A percentile compares a stretch with the other conserved stretches of the same genome.
Conservation (phyloP, 2,329 filamentous ascomycete genomes). For the Neofusicoccum parvum region DNA sequence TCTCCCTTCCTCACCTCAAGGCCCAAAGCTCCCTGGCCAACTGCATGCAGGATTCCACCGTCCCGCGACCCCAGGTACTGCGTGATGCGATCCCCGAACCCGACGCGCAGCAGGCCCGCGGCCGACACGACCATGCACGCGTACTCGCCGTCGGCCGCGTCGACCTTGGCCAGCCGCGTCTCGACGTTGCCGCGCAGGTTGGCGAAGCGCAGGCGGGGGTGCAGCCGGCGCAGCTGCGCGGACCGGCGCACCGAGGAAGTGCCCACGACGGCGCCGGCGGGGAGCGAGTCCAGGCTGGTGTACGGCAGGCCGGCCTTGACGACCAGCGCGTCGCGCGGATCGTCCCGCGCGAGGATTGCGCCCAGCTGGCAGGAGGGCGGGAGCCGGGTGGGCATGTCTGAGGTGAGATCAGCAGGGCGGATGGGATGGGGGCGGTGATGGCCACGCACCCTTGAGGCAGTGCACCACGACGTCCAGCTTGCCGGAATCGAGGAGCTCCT, state of each 20-base stretch:
- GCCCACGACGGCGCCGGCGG: conserved; percentile 78
- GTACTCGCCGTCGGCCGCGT: conserved; percentile 76
- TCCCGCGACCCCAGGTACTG: conserved; percentile 71
- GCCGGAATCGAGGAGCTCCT: conserved; percentile 70
- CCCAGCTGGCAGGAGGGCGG: conserved; percentile 74
- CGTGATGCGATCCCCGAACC: conserved; percentile 70
- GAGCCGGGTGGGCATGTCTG: conserved; percentile 88
- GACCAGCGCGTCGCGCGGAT: conserved; percentile 52
- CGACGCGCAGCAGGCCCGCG: conserved; percentile 79
- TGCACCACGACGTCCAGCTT: conserved; percentile 85
- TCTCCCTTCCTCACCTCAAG: conserved; percentile 82
- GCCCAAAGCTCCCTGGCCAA: conserved; percentile 88
- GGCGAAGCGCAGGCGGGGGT: conserved; percentile 75
- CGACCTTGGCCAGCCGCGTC: conserved; percentile 82
- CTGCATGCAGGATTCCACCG: conserved; percentile 82
- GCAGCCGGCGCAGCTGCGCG: conserved; percentile 79
- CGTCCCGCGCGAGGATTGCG: conserved; percentile 74
- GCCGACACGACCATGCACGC: conserved; percentile 85
- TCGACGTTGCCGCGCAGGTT: conserved; percentile 91
- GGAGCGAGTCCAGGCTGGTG: conserved; percentile 71
- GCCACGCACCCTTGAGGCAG: conserved; percentile 70
- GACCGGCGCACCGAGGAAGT: conserved; percentile 88
- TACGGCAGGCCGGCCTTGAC: conserved; percentile 55
- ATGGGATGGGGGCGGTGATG: background rate
- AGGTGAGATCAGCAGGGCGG: background rate